A percentile compares a stretch with the other conserved stretches of the same genome.
These are phyloP conservation scores for Cornus suecica DNA, from an alignment of 148 eudicot genomes.

Conservation along the genomic window DNA sequence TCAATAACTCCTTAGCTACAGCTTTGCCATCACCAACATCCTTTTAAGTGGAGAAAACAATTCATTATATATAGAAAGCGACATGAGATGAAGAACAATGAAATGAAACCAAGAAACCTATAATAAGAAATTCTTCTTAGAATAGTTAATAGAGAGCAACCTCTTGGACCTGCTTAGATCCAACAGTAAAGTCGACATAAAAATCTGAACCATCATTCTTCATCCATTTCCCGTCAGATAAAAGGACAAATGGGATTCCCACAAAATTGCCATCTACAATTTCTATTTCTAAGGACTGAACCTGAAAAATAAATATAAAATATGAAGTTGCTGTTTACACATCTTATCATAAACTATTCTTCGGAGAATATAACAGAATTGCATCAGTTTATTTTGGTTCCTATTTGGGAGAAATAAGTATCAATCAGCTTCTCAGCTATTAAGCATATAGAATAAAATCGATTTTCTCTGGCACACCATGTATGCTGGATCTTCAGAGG, in stretches of 20 bases:
- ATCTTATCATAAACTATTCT: neutral
- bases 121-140: neutral
- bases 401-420: neutral
- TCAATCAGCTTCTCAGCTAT: neutral
- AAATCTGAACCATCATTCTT: slow-evolving; percentile 87
- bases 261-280: slow-evolving; percentile 59
- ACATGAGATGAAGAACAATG: neutral
- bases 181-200: slow-evolving; percentile 51
- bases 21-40: slow-evolving; percentile 83
- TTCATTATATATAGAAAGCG: slow-evolving; percentile 12
- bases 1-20: slow-evolving; percentile 74
- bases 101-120: neutral
- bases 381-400: neutral
- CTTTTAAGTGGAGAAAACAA: slow-evolving; percentile 30
- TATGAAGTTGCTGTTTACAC: neutral
- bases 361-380: neutral
- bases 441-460: neutral
- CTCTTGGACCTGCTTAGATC: slow-evolving; percentile 37
- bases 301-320: slow-evolving; percentile 32
- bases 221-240: slow-evolving; percentile 79
- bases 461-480: slow-evolving; percentile 43
- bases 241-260: slow-evolving; percentile 93
- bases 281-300: slow-evolving; percentile 62
- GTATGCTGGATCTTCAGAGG: slow-evolving; percentile 40
- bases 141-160: slow-evolving; percentile 18